These are phyloP conservation scores for Corylus heterophylla DNA, from an alignment of 306 rosid genomes.

Conservation along the genomic window DNA sequence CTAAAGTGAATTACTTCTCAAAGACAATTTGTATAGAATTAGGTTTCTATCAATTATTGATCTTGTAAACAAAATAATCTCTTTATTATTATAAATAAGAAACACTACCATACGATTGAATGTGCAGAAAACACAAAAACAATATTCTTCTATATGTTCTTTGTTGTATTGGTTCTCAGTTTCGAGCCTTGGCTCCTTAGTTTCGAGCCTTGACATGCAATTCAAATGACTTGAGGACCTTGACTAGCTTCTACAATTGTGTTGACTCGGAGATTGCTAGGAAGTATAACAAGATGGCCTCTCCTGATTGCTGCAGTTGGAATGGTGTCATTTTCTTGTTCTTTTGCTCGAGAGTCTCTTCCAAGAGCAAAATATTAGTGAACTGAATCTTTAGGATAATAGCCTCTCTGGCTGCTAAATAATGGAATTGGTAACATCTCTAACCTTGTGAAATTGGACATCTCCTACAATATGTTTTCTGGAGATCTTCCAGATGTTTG, in stretches of 20 bases:
- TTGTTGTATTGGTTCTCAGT: no score
- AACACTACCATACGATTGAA: no score
- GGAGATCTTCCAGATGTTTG: conserved; percentile 35
- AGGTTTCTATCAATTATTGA: no score
- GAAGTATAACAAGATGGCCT: conserved; percentile 23
- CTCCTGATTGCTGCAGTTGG: conserved; percentile 34
- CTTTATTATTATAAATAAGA: no score
- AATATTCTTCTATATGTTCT: no score
- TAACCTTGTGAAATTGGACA: conserved; percentile 29
- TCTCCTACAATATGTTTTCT: conserved; percentile 28
- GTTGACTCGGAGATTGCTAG: conserved; percentile 4
- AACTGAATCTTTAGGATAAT: conserved; percentile 23
- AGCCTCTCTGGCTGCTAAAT: conserved; percentile 13
- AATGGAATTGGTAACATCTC: conserved; percentile 29
- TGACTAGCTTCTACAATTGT: conserved; percentile 23
- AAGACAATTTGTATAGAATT: no score
- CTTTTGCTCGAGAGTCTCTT: neutral
- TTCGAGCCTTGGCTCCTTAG: neutral
- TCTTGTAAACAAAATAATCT: no score
- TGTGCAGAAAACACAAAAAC: no score
- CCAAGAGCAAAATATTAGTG: neutral
- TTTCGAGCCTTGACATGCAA: conserved; percentile 35
- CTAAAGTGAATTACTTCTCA: no score
- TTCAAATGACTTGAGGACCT: conserved; percentile 24
- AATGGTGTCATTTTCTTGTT: conserved; percentile 19